Evolutionary conservation across 1,284 basidiomycete genomes (phyloP), one percentile per base, ranked within the genome.

Genomic region (Cystobasidiaceae sp.): DNA sequence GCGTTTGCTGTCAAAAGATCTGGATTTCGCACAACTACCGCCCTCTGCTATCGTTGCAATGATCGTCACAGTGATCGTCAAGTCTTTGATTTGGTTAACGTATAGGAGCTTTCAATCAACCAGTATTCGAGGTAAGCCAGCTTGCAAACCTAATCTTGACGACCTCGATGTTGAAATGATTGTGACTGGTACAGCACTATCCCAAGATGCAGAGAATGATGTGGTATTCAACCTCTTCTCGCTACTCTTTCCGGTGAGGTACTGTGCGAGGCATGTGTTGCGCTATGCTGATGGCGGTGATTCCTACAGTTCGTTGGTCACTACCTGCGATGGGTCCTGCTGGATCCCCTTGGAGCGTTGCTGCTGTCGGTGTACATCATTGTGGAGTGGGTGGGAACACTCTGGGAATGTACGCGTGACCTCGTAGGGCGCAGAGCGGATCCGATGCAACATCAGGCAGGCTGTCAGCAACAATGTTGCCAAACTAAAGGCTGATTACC

Each of bases 211-310:
- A 7, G 78, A 81, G 71, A 82, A 82, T 70, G 81, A 82, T 66
- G 77, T 77, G 49, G 79, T 80, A 44, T 80, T 83, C 74, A 83
- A 83, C 73, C 73, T 80, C 27, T 79, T 82, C 70, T 82, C 82
- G 7, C 76, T 83, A 17, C 73, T 80, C 25, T 83, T 83, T 70
- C 82, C 82, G 1, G 78, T 80, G 56, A 44, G 79, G 32, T 71
- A 27, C 8, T 15, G 48, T 30, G 11, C 9, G 17, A 21, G 9
- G 17, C 19, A 7, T 13, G 25, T 13, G 33, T 15, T 19, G 9
- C 19, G 27, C n/a, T n/a, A 66, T 68, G 48, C 68, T 67, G 23
- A 37, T n/a, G n/a, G 39, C 28, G 17, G 17, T 39, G 39, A 32
- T 27, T 57, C 15, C 2, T 17, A n/a, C 51, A 77, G 74, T 77